Percentiles rank a stretch among this genome's conserved stretches.
phyloP scores from a whole-genome alignment of 352 stramenopile species.

The Poterioochromonas sp. region DNA sequence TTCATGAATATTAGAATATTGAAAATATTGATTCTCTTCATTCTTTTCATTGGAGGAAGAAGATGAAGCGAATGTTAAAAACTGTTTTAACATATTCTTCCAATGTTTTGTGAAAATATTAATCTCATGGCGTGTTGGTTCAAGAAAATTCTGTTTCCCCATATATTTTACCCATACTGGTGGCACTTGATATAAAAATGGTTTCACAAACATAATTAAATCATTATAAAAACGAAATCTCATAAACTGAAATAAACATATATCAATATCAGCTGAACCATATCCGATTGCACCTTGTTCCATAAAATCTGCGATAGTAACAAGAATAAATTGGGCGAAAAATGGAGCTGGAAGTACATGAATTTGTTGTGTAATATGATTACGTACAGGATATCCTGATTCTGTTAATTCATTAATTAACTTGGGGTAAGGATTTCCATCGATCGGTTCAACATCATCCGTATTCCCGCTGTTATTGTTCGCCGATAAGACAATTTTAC shows the following conservation, averaged over 20 bases:
- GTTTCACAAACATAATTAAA: neutral
- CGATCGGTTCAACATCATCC: neutral
- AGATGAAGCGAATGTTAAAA: neutral
- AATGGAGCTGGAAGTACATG: neutral
- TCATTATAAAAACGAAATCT: neutral
- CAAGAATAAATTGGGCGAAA: slow-evolving; percentile 10
- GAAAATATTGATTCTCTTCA: neutral
- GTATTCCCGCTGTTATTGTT: neutral
- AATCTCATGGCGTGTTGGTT: neutral
- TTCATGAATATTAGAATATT: neutral
- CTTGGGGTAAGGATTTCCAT: neutral
- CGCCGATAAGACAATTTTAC: neutral
- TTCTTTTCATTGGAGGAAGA: neutral
- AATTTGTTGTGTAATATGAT: neutral
- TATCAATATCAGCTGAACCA: neutral
- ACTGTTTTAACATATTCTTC: neutral
- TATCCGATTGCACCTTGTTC: neutral
- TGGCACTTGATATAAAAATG: neutral
- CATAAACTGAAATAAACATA: slow-evolving; percentile 2
- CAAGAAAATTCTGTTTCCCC: neutral
- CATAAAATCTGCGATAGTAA: neutral
- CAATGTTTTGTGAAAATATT: neutral
- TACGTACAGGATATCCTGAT: neutral
- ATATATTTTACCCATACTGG: neutral
- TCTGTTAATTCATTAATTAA: neutral